phyloP scores from a whole-genome alignment of 140 eudicot genomes.

The Eryngium alpinum region DNA sequence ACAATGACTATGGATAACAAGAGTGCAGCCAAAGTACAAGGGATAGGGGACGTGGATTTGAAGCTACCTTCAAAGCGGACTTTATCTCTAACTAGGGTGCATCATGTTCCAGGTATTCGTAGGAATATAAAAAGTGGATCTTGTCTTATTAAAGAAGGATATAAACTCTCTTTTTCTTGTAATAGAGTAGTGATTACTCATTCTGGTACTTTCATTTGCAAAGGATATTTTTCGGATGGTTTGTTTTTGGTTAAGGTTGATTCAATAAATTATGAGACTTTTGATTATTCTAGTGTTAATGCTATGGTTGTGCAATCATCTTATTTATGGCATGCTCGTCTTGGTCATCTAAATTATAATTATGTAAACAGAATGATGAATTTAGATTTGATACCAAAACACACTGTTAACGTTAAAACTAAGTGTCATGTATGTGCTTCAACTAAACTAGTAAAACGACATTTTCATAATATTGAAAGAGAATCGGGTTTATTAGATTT shows the following conservation, averaged over 20 bases:
- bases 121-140: background rate
- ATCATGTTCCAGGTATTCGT: background rate
- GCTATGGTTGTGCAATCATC: background rate
- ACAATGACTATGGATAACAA: constrained; percentile 5
- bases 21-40: background rate
- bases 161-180: background rate
- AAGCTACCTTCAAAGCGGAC: background rate
- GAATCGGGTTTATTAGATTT: background rate
- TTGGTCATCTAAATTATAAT: background rate
- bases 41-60: background rate
- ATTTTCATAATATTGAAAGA: background rate
- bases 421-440: background rate
- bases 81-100: background rate
- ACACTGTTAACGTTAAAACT: background rate
- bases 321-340: background rate
- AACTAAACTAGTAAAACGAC: background rate
- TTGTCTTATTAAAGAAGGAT: background rate
- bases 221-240: background rate
- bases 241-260: background rate
- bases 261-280: too few relatives aligned
- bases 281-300: background rate
- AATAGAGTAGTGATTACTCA: constrained; percentile 8
- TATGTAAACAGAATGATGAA: background rate
- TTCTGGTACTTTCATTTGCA: background rate
- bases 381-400: background rate